These are phyloP conservation scores for Nitzschia inconspicua DNA, from an alignment of 108 stramenopile species.

Conservation along the genomic window DNA sequence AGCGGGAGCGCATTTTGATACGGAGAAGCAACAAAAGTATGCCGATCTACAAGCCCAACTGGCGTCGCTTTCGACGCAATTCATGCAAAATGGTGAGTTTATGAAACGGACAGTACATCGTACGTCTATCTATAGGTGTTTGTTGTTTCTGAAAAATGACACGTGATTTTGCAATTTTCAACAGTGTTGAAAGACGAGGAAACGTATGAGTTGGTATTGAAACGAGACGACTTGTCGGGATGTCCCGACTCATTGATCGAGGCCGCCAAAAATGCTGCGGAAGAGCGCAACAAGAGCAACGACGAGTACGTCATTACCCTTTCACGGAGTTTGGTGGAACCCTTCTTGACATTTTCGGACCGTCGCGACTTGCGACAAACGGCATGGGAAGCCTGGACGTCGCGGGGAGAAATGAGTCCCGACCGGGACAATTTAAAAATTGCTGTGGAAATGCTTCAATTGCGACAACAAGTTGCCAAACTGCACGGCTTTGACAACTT, in stretches of 20 bases:
- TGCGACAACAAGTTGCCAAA: conserved; percentile 54
- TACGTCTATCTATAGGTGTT: no score
- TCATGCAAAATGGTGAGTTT: conserved; percentile 53
- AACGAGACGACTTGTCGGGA: conserved; percentile 46
- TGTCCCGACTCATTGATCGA: conserved; percentile 62
- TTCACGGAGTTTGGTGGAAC: conserved; percentile 67
- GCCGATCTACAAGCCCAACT: conserved; percentile 65
- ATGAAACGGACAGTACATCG: not conserved
- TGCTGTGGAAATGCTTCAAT: conserved; percentile 53
- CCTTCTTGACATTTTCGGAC: conserved; percentile 56
- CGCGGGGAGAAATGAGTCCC: conserved; percentile 51
- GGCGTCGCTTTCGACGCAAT: conserved; percentile 56
- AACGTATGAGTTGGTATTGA: conserved; percentile 53
- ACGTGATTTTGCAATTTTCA: no score
- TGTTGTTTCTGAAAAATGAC: no score
- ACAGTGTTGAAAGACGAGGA: conserved; percentile 67
- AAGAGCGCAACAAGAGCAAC: conserved; percentile 47
- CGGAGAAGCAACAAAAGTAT: conserved; percentile 48
- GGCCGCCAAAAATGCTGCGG: conserved; percentile 61
- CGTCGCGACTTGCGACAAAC: conserved; percentile 57
- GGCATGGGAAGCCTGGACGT: conserved; percentile 60
- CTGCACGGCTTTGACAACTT: conserved; percentile 54
- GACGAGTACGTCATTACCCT: conserved; percentile 70
- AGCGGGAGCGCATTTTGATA: conserved; percentile 54
- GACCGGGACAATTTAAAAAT: conserved; percentile 62